Evolutionary conservation across 352 stramenopile species (phyloP).

Genomic region (Pythium coloratum): DNA sequence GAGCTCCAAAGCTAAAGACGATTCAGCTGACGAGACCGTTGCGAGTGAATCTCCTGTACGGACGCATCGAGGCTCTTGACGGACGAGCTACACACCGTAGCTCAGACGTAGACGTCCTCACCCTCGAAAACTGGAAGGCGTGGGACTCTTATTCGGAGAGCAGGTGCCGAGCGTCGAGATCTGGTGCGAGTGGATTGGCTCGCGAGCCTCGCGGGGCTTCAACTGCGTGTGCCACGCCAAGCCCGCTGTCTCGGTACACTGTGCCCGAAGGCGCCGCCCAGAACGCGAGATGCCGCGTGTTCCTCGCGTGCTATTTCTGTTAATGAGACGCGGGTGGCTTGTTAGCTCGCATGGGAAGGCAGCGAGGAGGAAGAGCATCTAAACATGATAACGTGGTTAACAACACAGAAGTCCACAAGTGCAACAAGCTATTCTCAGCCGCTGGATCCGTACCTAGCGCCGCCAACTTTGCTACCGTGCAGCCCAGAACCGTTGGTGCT

Average conservation of each 20-base stretch:
- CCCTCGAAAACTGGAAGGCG: not conserved
- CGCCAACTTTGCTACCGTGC: not conserved
- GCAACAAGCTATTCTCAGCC: not conserved
- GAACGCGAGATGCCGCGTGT: not conserved
- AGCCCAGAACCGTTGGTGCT: not conserved
- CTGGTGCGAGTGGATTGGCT: not conserved
- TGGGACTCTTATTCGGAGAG: not conserved
- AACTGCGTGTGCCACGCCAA: not conserved
- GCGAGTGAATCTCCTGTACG: not conserved
- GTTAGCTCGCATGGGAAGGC: too few relatives aligned
- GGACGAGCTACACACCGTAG: not conserved
- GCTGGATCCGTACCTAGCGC: not conserved
- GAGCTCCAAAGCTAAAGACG: too few relatives aligned
- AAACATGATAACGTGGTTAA: not conserved
- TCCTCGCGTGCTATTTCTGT: not conserved
- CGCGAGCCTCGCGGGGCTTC: slow-evolving; percentile 1
- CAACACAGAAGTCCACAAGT: not conserved
- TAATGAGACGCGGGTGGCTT: too few relatives aligned
- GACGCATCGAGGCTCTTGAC: not conserved
- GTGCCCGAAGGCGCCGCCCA: not conserved
- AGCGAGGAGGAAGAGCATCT: not conserved
- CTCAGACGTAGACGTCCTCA: not conserved
- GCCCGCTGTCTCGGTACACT: not conserved
- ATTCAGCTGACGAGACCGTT: not conserved
- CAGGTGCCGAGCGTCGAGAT: not conserved